Evolutionary conservation across 2,329 filamentous ascomycete species (phyloP).

Genomic region (Drechslerella coelobrocha): DNA sequence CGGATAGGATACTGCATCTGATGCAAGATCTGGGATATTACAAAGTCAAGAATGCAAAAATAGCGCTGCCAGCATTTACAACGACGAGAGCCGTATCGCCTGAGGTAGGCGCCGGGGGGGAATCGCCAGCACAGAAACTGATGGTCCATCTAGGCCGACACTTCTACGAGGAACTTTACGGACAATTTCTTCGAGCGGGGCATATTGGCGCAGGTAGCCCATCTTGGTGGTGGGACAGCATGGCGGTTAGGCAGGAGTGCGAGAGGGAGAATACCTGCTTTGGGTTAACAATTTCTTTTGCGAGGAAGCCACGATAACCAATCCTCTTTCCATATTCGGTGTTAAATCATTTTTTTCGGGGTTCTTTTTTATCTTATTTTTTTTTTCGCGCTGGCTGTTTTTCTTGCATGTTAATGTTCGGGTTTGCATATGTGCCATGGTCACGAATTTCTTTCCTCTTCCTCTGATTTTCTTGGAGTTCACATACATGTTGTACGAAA

Average conservation of each 20-base stretch:
- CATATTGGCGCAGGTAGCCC: constrained; percentile 47
- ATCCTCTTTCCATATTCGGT: constrained; percentile 4
- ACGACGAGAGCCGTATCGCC: constrained; percentile 20
- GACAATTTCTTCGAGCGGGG: constrained; percentile 46
- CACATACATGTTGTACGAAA: constrained; percentile 23
- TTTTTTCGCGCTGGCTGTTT: constrained; percentile 23
- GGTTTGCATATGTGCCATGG: constrained; percentile 41
- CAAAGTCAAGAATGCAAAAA: constrained; percentile 50
- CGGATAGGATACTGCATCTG: constrained; percentile 48
- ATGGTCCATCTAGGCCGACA: constrained; percentile 51
- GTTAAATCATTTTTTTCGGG: constrained; percentile 1
- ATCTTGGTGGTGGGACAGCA: constrained; percentile 51
- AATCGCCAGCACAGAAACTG: constrained; percentile 49
- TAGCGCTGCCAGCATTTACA: constrained; percentile 47
- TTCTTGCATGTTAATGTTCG: constrained; percentile 40
- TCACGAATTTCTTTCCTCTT: constrained; percentile 31
- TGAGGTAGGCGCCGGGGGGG: constrained; percentile 29
- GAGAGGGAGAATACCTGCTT: constrained; percentile 51
- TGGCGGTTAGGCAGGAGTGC: constrained; percentile 51
- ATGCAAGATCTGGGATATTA: constrained; percentile 48
- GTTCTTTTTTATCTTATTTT: constrained; percentile 13
- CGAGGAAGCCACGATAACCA: constrained; percentile 47
- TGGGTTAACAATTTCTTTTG: constrained; percentile 51
- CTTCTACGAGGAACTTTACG: constrained; percentile 51
- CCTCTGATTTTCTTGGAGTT: constrained; percentile 21